Conservation (phyloP, 257 asterid genomes). For the Vinca minor region DNA sequence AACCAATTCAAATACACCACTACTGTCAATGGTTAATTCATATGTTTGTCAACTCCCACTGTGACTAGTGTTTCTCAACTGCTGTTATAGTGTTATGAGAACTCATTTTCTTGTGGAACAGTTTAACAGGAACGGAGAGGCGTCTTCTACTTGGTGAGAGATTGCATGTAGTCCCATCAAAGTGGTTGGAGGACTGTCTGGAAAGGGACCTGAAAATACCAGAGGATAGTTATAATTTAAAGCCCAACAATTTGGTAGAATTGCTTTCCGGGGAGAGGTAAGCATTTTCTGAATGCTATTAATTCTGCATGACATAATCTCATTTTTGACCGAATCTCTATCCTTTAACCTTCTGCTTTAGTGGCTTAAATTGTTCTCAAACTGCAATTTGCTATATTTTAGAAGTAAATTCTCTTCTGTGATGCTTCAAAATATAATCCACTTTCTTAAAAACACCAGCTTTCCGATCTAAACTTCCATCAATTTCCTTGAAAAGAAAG, state of each 20-base stretch:
- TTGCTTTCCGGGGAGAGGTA: constrained; percentile 41
- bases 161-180: constrained; percentile 57
- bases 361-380: not conserved
- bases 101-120: constrained; percentile 24
- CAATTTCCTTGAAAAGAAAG: not conserved
- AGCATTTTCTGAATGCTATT: constrained; percentile 5
- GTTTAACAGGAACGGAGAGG: constrained; percentile 58
- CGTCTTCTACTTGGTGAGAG: constrained; percentile 35
- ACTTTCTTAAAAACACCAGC: too few relatives aligned
- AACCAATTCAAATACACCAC: too few relatives aligned
- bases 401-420: not conserved
- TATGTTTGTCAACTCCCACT: not conserved
- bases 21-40: not conserved
- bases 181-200: constrained; percentile 77
- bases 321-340: not conserved
- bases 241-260: constrained; percentile 38
- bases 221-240: constrained; percentile 58
- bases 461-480: too few relatives aligned
- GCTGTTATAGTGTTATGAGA: not conserved
- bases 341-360: not conserved
- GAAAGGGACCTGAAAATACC: constrained; percentile 46
- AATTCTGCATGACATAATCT: not conserved
- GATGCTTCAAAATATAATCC: too few relatives aligned
- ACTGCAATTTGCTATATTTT: not conserved
- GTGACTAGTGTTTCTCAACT: not conserved